Percentiles rank a stretch among this genome's conserved stretches.
phyloP scores from a whole-genome alignment of 345 rosid genomes.

The Syzygium jambos region DNA sequence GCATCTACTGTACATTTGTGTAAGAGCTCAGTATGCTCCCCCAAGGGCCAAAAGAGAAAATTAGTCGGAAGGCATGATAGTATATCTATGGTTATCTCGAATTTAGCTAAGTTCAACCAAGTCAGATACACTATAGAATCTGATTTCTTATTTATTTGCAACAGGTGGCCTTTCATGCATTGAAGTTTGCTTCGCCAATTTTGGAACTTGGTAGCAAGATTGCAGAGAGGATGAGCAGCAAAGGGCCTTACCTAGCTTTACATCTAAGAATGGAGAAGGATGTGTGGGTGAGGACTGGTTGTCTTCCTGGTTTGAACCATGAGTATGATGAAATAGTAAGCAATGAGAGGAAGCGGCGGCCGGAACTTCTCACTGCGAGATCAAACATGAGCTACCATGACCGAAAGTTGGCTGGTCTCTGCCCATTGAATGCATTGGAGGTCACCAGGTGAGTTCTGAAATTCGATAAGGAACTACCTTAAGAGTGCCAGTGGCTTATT shows the following conservation, averaged over 20 bases:
- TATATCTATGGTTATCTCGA: background rate
- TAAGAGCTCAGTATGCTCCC: background rate
- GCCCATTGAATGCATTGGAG: conserved; percentile 86
- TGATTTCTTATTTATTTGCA: background rate
- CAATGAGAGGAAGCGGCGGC: conserved; percentile 65
- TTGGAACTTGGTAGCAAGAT: conserved; percentile 72
- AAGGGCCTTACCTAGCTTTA: conserved; percentile 87
- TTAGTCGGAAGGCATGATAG: background rate
- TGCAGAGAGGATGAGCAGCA: conserved; percentile 69
- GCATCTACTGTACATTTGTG: background rate
- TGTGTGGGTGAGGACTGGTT: conserved; percentile 96
- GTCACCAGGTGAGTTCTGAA: conserved; percentile 54
- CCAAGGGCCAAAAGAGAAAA: background rate
- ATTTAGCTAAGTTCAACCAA: background rate
- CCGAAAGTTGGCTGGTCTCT: conserved; percentile 79
- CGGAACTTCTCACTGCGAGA: conserved; percentile 83
- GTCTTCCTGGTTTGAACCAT: conserved; percentile 75
- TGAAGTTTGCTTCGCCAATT: conserved; percentile 59
- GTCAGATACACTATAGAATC: background rate
- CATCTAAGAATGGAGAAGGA: conserved; percentile 91
- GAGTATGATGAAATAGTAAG: conserved; percentile 65
- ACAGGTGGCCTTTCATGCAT: conserved; percentile 83
- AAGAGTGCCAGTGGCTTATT: background rate
- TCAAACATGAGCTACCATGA: conserved; percentile 77
- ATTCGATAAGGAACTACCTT: background rate